Evolutionary conservation across 2,329 filamentous ascomycete species (phyloP).

Genomic region (Hymenoscyphus linearis): DNA sequence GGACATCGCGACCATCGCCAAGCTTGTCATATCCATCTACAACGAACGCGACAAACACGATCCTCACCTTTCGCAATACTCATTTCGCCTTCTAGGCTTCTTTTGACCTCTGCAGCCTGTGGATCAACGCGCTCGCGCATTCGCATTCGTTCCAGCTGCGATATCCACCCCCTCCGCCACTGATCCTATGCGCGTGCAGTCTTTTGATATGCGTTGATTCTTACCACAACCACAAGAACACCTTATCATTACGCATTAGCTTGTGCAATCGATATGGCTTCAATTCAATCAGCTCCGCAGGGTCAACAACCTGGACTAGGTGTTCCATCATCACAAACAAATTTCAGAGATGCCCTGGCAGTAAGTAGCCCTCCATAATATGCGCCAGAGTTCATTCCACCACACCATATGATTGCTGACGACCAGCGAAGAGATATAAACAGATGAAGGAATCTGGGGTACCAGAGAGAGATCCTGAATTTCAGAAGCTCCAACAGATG

Average conservation of each 20-base stretch:
- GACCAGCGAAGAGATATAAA: constrained; percentile 65
- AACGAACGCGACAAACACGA: constrained; percentile 10
- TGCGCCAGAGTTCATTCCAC: constrained; percentile 7
- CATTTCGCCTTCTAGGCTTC: neutral
- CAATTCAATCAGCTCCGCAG: constrained; percentile 66
- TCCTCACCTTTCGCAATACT: neutral
- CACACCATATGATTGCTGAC: constrained; percentile 27
- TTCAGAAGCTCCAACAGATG: constrained; percentile 73
- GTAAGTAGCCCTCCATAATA: constrained; percentile 40
- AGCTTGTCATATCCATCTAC: constrained; percentile 24
- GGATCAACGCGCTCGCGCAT: constrained; percentile 15
- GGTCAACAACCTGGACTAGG: constrained; percentile 60
- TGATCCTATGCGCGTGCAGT: constrained; percentile 16
- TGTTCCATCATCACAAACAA: constrained; percentile 65
- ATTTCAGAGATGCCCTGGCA: constrained; percentile 63
- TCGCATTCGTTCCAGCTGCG: constrained; percentile 16
- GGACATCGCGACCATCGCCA: constrained; percentile 26
- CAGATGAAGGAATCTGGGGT: constrained; percentile 85
- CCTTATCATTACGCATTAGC: constrained; percentile 7
- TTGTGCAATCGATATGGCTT: constrained; percentile 59
- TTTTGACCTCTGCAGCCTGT: constrained; percentile 9
- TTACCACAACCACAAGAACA: constrained; percentile 18
- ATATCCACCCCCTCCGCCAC: neutral
- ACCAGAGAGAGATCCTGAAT: constrained; percentile 77
- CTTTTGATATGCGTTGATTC: constrained; percentile 31